phyloP scores from a whole-genome alignment of 1,284 basidiomycete species.

The Ceratobasidium sp. region DNA sequence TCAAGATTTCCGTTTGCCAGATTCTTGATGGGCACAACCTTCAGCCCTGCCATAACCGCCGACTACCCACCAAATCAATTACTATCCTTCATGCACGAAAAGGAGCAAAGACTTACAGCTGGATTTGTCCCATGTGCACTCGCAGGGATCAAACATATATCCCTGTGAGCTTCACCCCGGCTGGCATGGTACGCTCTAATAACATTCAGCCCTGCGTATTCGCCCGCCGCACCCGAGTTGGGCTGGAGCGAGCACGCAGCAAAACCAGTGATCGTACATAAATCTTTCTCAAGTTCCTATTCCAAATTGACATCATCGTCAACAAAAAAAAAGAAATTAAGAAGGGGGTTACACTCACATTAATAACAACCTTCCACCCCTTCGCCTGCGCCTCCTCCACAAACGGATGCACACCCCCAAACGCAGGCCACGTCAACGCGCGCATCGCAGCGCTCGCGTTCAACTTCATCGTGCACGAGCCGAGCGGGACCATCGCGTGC shows the following conservation, averaged over 20 bases:
- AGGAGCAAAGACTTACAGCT: slow-evolving; percentile 69
- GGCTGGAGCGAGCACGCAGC: slow-evolving; percentile 95
- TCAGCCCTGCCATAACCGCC: slow-evolving; percentile 97
- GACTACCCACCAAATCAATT: slow-evolving; percentile 67
- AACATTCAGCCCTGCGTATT: slow-evolving; percentile 94
- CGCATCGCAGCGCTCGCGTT: slow-evolving; percentile 98
- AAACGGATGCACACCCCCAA: slow-evolving; percentile 92
- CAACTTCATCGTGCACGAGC: slow-evolving; percentile 97
- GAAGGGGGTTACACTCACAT: slow-evolving; percentile 64
- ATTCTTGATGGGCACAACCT: slow-evolving; percentile 95
- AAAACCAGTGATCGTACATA: slow-evolving; percentile 96
- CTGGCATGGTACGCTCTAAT: slow-evolving; percentile 96
- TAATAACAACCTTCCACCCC: slow-evolving; percentile 89
- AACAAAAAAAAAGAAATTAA: neutral
- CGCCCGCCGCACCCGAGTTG: slow-evolving; percentile 95
- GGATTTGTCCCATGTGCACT: slow-evolving; percentile 98
- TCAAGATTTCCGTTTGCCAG: slow-evolving; percentile 91
- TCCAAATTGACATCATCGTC: slow-evolving; percentile 37
- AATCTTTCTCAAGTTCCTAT: slow-evolving; percentile 89
- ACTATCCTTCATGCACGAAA: slow-evolving; percentile 2
- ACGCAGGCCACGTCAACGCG: slow-evolving; percentile 95
- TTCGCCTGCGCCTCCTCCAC: slow-evolving; percentile 90
- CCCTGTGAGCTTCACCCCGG: slow-evolving; percentile 85
- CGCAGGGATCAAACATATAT: slow-evolving; percentile 95
- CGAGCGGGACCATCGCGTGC: slow-evolving; percentile 97